These are phyloP conservation scores for Aspergillus thermomutatus DNA, from an alignment of 2,329 filamentous ascomycete species.

Conservation along the genomic window DNA sequence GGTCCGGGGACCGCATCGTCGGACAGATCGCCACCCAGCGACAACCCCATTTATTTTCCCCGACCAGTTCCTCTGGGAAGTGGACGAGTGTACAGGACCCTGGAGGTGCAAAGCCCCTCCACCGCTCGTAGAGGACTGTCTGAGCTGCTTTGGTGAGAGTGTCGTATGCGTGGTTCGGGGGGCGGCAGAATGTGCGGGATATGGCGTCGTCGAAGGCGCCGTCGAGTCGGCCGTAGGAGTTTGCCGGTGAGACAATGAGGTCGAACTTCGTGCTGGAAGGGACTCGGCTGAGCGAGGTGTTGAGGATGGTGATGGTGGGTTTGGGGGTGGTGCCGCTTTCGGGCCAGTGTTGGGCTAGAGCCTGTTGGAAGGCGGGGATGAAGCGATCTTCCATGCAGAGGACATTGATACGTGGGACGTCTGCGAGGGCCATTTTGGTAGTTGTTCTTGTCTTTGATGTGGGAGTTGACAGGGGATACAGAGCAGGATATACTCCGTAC, in stretches of 20 bases:
- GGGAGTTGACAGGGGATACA: background rate
- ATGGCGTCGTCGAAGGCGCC: conserved; percentile 56
- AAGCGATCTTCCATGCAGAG: conserved; percentile 42
- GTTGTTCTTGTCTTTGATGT: background rate
- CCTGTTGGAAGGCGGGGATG: conserved; percentile 41
- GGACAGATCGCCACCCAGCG: conserved; percentile 50
- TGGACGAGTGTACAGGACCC: conserved; percentile 50
- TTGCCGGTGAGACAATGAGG: conserved; percentile 53
- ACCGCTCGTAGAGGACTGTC: conserved; percentile 43
- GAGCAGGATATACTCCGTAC: background rate
- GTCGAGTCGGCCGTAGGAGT: conserved; percentile 54
- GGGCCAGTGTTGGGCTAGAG: conserved; percentile 31
- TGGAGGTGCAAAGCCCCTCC: conserved; percentile 51
- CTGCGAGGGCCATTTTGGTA: conserved; percentile 19
- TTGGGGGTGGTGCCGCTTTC: conserved; percentile 28
- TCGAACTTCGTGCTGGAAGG: conserved; percentile 41
- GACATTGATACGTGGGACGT: conserved; percentile 41
- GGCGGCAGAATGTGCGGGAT: conserved; percentile 46
- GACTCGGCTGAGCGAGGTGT: conserved; percentile 40
- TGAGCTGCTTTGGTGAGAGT: conserved; percentile 49
- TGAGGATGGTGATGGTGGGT: conserved; percentile 33
- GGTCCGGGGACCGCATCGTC: conserved; percentile 50
- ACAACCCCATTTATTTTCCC: conserved; percentile 42
- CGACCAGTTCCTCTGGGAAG: conserved; percentile 40
- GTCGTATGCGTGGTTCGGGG: conserved; percentile 40